A percentile compares a stretch with the other conserved stretches of the same genome.
Evolutionary conservation across 1,284 basidiomycete species (phyloP).

Genomic region (Cryptococcus sp.): DNA sequence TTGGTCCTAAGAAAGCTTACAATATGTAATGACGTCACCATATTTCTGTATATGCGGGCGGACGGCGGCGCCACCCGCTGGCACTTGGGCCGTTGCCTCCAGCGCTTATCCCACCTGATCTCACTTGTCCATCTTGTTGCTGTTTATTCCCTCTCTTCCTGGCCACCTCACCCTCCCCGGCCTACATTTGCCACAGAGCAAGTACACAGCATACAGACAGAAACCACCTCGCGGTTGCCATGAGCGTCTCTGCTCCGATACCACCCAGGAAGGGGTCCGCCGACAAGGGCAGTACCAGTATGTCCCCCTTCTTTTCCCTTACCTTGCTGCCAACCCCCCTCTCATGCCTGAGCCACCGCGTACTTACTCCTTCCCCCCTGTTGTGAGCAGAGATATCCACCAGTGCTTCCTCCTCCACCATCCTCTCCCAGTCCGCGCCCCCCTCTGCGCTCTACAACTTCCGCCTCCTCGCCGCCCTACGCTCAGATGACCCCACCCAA

Average conservation of each 20-base stretch:
- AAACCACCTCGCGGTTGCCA: not conserved
- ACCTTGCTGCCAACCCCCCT: not conserved
- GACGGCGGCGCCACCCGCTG: too few relatives aligned
- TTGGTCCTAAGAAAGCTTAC: too few relatives aligned
- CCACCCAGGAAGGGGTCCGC: not conserved
- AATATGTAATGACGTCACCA: too few relatives aligned
- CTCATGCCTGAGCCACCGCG: not conserved
- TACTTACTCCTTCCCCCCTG: not conserved
- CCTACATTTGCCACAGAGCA: too few relatives aligned
- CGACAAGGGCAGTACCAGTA: not conserved
- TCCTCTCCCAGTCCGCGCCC: conserved; percentile 12
- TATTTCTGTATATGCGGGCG: too few relatives aligned
- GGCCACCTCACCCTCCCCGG: too few relatives aligned
- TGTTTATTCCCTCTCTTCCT: too few relatives aligned
- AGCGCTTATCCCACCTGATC: too few relatives aligned
- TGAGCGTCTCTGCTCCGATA: conserved; percentile 10
- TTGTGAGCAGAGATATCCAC: conserved; percentile 8
- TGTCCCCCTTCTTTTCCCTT: not conserved
- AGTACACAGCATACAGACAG: too few relatives aligned
- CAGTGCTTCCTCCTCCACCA: conserved; percentile 12
- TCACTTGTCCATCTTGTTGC: too few relatives aligned
- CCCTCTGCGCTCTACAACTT: conserved; percentile 67
- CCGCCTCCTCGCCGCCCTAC: conserved; percentile 71
- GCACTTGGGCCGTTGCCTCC: too few relatives aligned
- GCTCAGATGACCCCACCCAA: conserved; percentile 67